Conservation (phyloP, 805 yeast species). For the Candida orba region DNA sequence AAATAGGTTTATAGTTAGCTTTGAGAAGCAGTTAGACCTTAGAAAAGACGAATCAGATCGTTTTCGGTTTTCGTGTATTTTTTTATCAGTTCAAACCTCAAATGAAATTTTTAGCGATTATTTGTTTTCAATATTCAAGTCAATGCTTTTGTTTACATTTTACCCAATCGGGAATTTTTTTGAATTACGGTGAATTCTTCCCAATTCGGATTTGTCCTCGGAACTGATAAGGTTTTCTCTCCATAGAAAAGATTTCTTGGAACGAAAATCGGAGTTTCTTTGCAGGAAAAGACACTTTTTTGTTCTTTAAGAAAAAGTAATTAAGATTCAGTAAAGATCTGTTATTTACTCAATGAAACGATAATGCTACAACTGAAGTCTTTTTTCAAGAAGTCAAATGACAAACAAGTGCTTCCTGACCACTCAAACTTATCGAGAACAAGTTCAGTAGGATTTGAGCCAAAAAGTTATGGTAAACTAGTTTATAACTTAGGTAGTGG, state of each 20-base stretch:
- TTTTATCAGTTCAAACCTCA: not conserved
- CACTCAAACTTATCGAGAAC: not conserved
- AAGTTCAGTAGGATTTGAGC: not conserved
- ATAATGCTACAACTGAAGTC: not conserved
- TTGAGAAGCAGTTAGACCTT: too few species aligned
- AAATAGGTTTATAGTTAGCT: too few species aligned
- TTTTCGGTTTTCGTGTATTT: too few species aligned
- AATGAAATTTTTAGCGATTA: not conserved
- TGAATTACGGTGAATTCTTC: not conserved
- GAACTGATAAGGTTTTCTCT: not conserved
- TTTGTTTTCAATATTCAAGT: not conserved
- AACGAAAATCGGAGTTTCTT: too few species aligned
- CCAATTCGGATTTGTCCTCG: too few species aligned
- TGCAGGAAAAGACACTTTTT: too few species aligned
- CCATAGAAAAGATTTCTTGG: too few species aligned
- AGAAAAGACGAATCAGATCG: too few species aligned
- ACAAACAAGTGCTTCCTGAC: too few species aligned
- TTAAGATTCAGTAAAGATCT: too few species aligned
- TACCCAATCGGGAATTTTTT: constrained; percentile 13
- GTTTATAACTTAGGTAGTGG: constrained; percentile 24
- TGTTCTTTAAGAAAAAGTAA: too few species aligned
- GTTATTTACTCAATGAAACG: not conserved
- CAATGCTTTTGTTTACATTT: constrained; percentile 15
- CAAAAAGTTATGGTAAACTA: constrained; percentile 14
- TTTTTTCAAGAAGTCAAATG: not conserved